A percentile compares a stretch with the other conserved stretches of the same genome.
phyloP scores from a whole-genome alignment of 805 yeast genomes.

The Hanseniaspora nectarophila region DNA sequence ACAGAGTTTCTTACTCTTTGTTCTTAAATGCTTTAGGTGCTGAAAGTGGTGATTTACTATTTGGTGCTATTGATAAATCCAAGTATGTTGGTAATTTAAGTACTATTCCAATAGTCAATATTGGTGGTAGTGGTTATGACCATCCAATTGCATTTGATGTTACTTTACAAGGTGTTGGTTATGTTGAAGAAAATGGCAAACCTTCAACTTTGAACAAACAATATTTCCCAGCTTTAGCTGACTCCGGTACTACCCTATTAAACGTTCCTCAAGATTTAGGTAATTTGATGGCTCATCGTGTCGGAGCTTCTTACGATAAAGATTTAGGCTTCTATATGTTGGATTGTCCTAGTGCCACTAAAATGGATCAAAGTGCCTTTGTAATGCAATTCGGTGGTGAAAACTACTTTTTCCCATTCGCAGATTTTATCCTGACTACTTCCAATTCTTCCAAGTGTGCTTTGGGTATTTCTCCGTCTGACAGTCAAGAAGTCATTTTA shows the following conservation, averaged over 20 bases:
- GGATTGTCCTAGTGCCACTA: constrained; percentile 32
- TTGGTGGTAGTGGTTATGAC: constrained; percentile 16
- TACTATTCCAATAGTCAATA: constrained; percentile 41
- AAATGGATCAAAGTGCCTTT: constrained; percentile 17
- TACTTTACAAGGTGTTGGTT: constrained; percentile 25
- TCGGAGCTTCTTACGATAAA: constrained; percentile 36
- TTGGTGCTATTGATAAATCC: constrained; percentile 60
- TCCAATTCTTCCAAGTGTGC: constrained; percentile 13
- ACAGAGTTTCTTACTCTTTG: constrained; percentile 48
- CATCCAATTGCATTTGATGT: constrained; percentile 21
- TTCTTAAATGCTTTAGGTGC: constrained; percentile 39
- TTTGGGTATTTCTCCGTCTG: background rate
- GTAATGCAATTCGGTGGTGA: constrained; percentile 49
- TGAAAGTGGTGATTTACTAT: constrained; percentile 41
- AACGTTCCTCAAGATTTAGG: background rate
- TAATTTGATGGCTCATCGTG: background rate
- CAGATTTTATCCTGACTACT: constrained; percentile 32
- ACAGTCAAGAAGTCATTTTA: constrained; percentile 27
- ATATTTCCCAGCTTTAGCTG: constrained; percentile 35
- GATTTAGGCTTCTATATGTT: constrained; percentile 35
- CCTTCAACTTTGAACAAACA: constrained; percentile 23
- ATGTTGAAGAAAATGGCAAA: background rate
- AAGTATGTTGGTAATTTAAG: constrained; percentile 44
- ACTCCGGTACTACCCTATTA: constrained; percentile 41
- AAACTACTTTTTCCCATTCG: constrained; percentile 31